A percentile compares a stretch with the other conserved stretches of the same genome.
Evolutionary conservation across 805 yeast genomes (phyloP).

Genomic region (Saturnispora kantuleensis): DNA sequence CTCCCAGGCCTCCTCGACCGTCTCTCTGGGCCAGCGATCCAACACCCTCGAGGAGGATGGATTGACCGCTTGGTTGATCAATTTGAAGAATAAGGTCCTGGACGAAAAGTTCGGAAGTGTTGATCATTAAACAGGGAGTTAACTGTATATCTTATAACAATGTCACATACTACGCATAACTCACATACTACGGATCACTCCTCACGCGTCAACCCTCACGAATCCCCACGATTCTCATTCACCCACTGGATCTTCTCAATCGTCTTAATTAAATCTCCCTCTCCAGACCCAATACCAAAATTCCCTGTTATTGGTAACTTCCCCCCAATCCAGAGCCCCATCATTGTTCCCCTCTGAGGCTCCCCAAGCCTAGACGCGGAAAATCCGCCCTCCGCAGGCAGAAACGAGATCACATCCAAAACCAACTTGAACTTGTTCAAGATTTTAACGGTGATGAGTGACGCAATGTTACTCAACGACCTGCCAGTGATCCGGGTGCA

Average conservation of each 20-base stretch:
- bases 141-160: no score
- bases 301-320: constrained; percentile 33
- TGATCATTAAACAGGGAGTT: constrained; percentile 10
- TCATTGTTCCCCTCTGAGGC: constrained; percentile 63
- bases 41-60: constrained; percentile 3
- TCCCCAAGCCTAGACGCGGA: constrained; percentile 67
- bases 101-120: constrained; percentile 28
- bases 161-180: no score
- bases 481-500: constrained; percentile 38
- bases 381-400: constrained; percentile 43
- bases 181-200: no score
- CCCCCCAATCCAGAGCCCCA: constrained; percentile 46
- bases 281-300: constrained; percentile 59
- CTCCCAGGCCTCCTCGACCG: not conserved
- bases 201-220: not conserved
- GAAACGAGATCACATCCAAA: constrained; percentile 76
- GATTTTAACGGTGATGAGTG: constrained; percentile 70
- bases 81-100: constrained; percentile 34
- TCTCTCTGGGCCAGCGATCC: constrained; percentile 1
- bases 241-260: constrained; percentile 14
- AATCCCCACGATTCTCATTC: not conserved
- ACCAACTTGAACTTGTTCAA: constrained; percentile 74
- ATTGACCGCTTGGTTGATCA: constrained; percentile 48
- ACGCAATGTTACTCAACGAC: constrained; percentile 64
- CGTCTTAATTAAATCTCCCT: constrained; percentile 43